Conservation (phyloP, 345 rosid genomes). For the Excoecaria agallocha region DNA sequence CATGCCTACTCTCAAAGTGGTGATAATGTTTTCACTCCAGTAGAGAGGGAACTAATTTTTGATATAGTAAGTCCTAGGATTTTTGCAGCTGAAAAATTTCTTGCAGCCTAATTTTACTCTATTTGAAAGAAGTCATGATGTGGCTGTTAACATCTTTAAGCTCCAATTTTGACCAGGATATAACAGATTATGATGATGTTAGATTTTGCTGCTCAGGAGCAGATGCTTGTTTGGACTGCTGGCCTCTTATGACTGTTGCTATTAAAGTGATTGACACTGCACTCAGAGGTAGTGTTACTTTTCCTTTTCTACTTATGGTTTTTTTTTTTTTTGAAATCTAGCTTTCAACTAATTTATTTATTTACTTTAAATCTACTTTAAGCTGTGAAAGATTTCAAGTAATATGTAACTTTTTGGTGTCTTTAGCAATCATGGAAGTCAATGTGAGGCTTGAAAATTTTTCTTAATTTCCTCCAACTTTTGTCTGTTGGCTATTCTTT, state of each 20-base stretch:
- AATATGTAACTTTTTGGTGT: neutral
- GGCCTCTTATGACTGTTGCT: conserved; percentile 88
- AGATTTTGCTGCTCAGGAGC: conserved; percentile 96
- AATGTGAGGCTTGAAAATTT: neutral
- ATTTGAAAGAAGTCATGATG: neutral
- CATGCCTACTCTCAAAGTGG: conserved; percentile 72
- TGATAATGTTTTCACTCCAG: conserved; percentile 72
- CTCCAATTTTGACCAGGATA: conserved; percentile 55
- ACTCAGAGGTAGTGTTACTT: conserved; percentile 56
- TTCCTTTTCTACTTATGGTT: too few relatives aligned
- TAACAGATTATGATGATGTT: conserved; percentile 85
- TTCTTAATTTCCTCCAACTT: neutral
- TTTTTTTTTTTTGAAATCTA: too few relatives aligned
- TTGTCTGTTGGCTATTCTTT: neutral
- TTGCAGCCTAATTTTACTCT: neutral
- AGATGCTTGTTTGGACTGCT: conserved; percentile 82
- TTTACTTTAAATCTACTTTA: neutral
- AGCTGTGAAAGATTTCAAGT: neutral
- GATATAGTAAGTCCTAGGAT: conserved; percentile 62
- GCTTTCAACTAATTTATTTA: neutral
- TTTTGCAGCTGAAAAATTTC: neutral
- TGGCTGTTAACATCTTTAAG: conserved; percentile 21
- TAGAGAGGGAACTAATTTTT: conserved; percentile 85
- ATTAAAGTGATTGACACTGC: conserved; percentile 85
- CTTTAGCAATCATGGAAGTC: neutral